These are phyloP conservation scores for Aspergillus tamarii DNA, from an alignment of 2,329 filamentous ascomycete species.

Conservation along the genomic window DNA sequence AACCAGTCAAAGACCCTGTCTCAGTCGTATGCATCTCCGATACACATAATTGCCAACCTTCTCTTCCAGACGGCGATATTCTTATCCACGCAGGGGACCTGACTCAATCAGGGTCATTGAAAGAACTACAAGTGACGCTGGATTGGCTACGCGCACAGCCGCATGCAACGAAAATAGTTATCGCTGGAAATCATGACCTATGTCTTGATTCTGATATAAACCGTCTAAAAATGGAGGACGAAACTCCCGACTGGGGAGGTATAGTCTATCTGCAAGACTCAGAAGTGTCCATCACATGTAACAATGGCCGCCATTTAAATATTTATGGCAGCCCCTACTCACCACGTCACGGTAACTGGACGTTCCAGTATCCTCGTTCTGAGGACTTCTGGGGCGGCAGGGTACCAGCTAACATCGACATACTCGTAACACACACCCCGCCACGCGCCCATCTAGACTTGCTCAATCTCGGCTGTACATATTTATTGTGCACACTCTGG, in stretches of 20 bases:
- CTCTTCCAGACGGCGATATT: conserved; percentile 39
- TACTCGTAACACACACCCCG: conserved; percentile 77
- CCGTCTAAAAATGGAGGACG: neutral
- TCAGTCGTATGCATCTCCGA: conserved; percentile 29
- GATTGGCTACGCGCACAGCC: conserved; percentile 74
- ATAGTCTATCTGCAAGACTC: conserved; percentile 73
- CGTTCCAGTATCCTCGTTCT: conserved; percentile 69
- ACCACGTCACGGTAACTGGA: conserved; percentile 71
- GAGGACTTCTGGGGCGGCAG: no score
- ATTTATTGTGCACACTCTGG: conserved; percentile 69
- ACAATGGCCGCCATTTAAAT: conserved; percentile 59
- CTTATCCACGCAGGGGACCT: conserved; percentile 47
- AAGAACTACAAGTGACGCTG: conserved; percentile 72
- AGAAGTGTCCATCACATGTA: conserved; percentile 61
- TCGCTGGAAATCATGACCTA: conserved; percentile 83
- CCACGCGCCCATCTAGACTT: conserved; percentile 68
- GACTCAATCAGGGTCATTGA: conserved; percentile 65
- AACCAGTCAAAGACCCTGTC: neutral
- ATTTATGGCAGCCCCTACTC: conserved; percentile 79
- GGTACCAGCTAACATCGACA: conserved; percentile 48
- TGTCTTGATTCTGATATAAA: conserved; percentile 70
- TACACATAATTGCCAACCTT: conserved; percentile 30
- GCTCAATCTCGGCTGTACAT: conserved; percentile 62
- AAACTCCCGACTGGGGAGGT: conserved; percentile 61
- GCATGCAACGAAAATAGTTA: conserved; percentile 74